Conservation (phyloP, 768 basidiomycete genomes). For the Suillus americanus region DNA sequence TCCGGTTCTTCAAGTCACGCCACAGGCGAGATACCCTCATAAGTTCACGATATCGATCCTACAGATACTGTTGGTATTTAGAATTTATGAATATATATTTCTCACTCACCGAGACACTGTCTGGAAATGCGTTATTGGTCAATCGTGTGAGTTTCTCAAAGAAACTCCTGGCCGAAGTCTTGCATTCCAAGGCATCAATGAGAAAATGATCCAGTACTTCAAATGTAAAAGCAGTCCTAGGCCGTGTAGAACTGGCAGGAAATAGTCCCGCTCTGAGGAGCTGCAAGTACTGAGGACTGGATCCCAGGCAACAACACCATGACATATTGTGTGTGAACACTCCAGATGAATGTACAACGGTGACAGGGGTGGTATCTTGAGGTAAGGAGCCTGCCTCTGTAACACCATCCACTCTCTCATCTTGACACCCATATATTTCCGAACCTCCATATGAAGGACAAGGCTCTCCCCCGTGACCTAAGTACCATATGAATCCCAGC, state of each 20-base stretch:
- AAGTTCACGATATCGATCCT: constrained; percentile 16
- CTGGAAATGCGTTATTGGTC: too few relatives aligned
- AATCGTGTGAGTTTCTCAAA: too few relatives aligned
- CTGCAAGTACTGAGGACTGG: not conserved
- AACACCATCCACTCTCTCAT: not conserved
- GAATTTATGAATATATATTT: not conserved
- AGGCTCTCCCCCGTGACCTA: constrained; percentile 19
- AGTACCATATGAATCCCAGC: constrained; percentile 15
- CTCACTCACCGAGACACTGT: not conserved
- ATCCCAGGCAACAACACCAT: constrained; percentile 2
- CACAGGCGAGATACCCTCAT: constrained; percentile 10
- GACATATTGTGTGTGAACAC: constrained; percentile 4
- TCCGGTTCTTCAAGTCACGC: constrained; percentile 5
- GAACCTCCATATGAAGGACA: constrained; percentile 11
- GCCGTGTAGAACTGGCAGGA: not conserved
- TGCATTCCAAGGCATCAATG: too few relatives aligned
- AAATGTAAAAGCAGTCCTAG: not conserved
- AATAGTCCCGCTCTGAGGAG: not conserved
- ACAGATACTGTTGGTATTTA: not conserved
- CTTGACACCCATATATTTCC: not conserved
- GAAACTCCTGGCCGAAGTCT: too few relatives aligned
- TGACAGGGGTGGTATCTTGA: not conserved
- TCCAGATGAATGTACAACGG: not conserved
- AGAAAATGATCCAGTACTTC: not conserved
- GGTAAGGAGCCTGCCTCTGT: not conserved